A percentile compares a stretch with the other conserved stretches of the same genome.
phyloP scores from a whole-genome alignment of 495 filamentous ascomycete species.

The Aspergillus conjunctus region DNA sequence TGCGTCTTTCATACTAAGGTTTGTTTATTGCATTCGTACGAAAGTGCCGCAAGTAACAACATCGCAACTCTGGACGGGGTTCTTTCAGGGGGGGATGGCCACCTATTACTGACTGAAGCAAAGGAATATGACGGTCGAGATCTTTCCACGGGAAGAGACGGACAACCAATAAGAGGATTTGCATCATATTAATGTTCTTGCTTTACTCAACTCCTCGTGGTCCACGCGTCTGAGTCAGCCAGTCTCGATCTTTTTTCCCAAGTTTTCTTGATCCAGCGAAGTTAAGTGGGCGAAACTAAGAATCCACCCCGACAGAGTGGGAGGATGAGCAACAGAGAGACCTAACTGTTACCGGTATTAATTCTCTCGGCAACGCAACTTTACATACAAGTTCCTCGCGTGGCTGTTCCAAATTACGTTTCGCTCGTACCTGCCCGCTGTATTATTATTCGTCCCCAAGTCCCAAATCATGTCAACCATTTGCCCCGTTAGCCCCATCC shows the following conservation, averaged over 20 bases:
- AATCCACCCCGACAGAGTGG: not conserved
- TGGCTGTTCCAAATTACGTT: not conserved
- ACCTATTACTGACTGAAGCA: no score
- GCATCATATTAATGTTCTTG: not conserved
- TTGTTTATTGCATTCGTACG: not conserved
- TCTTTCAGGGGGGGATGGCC: not conserved
- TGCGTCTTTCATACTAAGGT: conserved; percentile 6
- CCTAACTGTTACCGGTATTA: not conserved
- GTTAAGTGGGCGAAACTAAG: no score
- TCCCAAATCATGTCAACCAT: not conserved
- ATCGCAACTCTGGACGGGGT: not conserved
- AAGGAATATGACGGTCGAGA: no score
- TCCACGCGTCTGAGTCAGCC: not conserved
- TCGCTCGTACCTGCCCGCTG: not conserved
- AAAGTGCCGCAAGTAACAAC: not conserved
- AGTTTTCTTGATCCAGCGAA: no score
- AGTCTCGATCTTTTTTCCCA: not conserved
- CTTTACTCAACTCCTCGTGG: not conserved
- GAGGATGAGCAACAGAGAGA: no score
- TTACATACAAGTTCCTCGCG: no score
- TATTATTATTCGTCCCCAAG: not conserved
- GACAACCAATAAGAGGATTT: no score
- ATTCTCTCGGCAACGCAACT: no score
- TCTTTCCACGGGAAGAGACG: no score
- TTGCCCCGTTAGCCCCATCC: not conserved